phyloP scores from a whole-genome alignment of 371 early-diverging fungal genomes.

The Basidiobolus meristosporus region DNA sequence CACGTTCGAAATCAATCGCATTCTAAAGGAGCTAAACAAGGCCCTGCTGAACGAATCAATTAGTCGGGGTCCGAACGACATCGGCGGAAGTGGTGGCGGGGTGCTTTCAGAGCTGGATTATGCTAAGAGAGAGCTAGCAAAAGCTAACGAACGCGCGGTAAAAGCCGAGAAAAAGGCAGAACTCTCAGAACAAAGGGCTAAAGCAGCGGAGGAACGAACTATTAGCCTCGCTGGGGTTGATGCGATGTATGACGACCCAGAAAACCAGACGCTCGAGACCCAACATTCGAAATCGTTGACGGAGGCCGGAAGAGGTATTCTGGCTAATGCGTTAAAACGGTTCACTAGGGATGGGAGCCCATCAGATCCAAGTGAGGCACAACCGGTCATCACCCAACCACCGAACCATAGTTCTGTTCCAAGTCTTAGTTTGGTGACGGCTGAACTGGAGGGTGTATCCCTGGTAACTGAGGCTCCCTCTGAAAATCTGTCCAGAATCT shows the following conservation, averaged over 20 bases:
- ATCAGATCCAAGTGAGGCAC: not conserved
- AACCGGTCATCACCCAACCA: not conserved
- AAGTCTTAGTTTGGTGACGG: not conserved
- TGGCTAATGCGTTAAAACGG: conserved; percentile 1
- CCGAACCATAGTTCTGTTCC: not conserved
- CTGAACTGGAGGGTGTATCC: not conserved
- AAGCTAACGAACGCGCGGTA: not conserved
- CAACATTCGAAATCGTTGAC: not conserved
- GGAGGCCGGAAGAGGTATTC: not conserved
- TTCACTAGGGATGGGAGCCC: not conserved
- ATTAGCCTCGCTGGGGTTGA: not conserved
- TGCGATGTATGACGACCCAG: not conserved
- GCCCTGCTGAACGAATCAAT: conserved; percentile 4
- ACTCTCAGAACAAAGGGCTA: conserved; percentile 1
- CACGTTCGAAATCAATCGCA: conserved; percentile 68
- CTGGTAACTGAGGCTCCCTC: not conserved
- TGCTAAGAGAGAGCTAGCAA: conserved; percentile 1
- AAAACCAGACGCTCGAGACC: conserved; percentile 1
- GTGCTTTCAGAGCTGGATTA: not conserved
- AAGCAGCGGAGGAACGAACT: not conserved
- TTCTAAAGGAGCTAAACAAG: conserved; percentile 49
- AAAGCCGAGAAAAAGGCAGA: conserved; percentile 1
- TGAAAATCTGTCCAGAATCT: conserved; percentile 1
- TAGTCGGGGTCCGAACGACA: not conserved
- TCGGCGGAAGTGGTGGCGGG: not conserved